phyloP scores from a whole-genome alignment of 2,329 filamentous ascomycete genomes.

The Monilinia polystroma region DNA sequence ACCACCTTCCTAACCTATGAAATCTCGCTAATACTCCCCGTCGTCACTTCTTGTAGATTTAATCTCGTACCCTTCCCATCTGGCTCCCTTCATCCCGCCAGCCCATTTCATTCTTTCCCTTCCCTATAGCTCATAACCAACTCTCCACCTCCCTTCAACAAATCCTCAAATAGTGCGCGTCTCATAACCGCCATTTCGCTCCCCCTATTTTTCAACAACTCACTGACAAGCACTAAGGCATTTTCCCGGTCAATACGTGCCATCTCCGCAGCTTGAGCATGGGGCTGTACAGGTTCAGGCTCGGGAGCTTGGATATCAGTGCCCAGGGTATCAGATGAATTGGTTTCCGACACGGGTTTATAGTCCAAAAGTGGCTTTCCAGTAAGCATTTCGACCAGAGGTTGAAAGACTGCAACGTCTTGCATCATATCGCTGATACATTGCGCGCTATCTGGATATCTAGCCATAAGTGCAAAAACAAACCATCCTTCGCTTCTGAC shows the following conservation, averaged over 20 bases:
- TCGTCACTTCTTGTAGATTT: background rate
- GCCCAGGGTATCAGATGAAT: background rate
- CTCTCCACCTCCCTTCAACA: slow-evolving; percentile 51
- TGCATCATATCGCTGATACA: slow-evolving; percentile 48
- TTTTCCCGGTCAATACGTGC: slow-evolving; percentile 59
- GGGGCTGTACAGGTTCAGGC: slow-evolving; percentile 29
- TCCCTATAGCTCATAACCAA: slow-evolving; percentile 35
- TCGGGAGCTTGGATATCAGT: slow-evolving; percentile 17
- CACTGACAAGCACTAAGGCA: slow-evolving; percentile 56
- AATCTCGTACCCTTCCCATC: background rate
- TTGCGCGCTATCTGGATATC: slow-evolving; percentile 50
- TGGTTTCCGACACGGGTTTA: slow-evolving; percentile 16
- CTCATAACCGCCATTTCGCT: slow-evolving; percentile 45
- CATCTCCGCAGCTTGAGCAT: slow-evolving; percentile 44
- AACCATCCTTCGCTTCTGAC: slow-evolving; percentile 63
- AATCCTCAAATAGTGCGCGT: slow-evolving; percentile 46
- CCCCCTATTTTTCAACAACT: slow-evolving; percentile 50
- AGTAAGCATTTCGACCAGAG: slow-evolving; percentile 51
- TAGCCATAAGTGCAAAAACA: slow-evolving; percentile 59
- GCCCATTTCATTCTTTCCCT: slow-evolving; percentile 1
- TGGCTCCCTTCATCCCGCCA: background rate
- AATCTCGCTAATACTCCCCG: slow-evolving; percentile 7
- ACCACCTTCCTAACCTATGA: background rate
- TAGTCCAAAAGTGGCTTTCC: slow-evolving; percentile 42
- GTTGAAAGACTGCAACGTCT: slow-evolving; percentile 45